Percentiles rank a stretch among this genome's conserved stretches.
Evolutionary conservation across 2,329 filamentous ascomycete species (phyloP).

Genomic region (Neoascochyta sp.): DNA sequence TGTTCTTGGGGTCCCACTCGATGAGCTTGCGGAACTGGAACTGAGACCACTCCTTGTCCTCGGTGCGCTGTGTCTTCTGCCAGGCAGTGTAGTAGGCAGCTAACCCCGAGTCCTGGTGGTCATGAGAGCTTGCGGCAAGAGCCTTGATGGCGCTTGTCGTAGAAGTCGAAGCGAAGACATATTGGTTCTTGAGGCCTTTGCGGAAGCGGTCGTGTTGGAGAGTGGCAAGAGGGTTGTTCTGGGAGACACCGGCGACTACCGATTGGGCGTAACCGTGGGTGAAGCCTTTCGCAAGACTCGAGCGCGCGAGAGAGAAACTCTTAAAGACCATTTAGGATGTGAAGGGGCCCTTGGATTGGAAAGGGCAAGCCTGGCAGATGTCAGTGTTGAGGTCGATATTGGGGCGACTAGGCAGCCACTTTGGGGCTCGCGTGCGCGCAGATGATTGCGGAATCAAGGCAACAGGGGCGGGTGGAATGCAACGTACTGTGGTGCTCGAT

Average conservation of each 20-base stretch:
- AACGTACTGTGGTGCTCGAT: constrained; percentile 62
- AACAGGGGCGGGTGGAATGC: no score
- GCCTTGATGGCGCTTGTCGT: constrained; percentile 39
- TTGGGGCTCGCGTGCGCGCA: constrained; percentile 12
- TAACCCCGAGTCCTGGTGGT: constrained; percentile 55
- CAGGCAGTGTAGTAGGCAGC: constrained; percentile 91
- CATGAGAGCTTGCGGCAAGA: constrained; percentile 22
- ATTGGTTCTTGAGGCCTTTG: constrained; percentile 61
- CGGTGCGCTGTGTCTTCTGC: constrained; percentile 69
- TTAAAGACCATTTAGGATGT: constrained; percentile 83
- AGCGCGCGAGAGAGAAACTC: constrained; percentile 83
- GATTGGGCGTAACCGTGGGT: constrained; percentile 98
- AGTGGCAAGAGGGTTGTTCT: constrained; percentile 54
- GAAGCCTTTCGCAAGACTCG: constrained; percentile 94
- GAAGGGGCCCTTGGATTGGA: constrained; percentile 58
- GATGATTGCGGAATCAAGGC: no score
- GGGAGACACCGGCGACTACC: constrained; percentile 80
- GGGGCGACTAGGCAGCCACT: constrained; percentile 17
- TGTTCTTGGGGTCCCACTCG: constrained; percentile 69
- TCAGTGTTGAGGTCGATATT: constrained; percentile 20
- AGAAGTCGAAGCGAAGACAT: constrained; percentile 61
- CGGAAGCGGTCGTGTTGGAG: constrained; percentile 48
- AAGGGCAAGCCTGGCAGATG: constrained; percentile 45
- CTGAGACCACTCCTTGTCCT: constrained; percentile 83
- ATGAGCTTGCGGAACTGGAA: constrained; percentile 85